Conservation (phyloP, 352 stramenopile genomes). For the Proteromonas lacertae region DNA sequence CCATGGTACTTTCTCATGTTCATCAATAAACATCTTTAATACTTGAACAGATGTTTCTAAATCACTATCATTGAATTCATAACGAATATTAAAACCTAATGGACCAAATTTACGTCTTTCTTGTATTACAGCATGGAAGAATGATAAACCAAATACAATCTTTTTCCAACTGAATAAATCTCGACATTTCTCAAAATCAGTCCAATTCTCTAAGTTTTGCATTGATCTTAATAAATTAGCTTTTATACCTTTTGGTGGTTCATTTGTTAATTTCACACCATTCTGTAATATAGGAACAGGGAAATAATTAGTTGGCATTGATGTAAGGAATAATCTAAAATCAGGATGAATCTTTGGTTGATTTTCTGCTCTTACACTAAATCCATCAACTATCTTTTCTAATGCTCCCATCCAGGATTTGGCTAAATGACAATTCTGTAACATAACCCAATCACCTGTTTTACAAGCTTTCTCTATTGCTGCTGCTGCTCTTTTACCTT, state of each 20-base stretch:
- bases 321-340: slow-evolving; percentile 64
- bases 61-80: slow-evolving; percentile 95
- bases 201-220: slow-evolving; percentile 25
- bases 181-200: slow-evolving; percentile 25
- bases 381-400: slow-evolving; percentile 59
- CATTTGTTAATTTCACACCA: slow-evolving; percentile 79
- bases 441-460: slow-evolving; percentile 26
- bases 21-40: slow-evolving; percentile 91
- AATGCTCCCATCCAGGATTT: slow-evolving; percentile 68
- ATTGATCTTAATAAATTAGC: slow-evolving; percentile 60
- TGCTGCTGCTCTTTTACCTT: slow-evolving; percentile 47
- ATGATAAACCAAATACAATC: slow-evolving; percentile 79
- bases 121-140: slow-evolving; percentile 84
- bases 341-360: slow-evolving; percentile 29
- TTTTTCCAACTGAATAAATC: slow-evolving; percentile 45
- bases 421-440: slow-evolving; percentile 70
- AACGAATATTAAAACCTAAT: slow-evolving; percentile 84
- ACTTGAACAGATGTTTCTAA: slow-evolving; percentile 84
- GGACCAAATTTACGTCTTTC: slow-evolving; percentile 91
- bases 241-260: slow-evolving; percentile 54
- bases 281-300: slow-evolving; percentile 63
- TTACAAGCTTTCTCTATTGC: slow-evolving; percentile 37
- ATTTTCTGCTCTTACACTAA: no score
- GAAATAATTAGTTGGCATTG: slow-evolving; percentile 23
- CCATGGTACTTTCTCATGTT: slow-evolving; percentile 80